Evolutionary conservation across 2,329 filamentous ascomycete genomes (phyloP).

Genomic region (Passalora sequoiae): DNA sequence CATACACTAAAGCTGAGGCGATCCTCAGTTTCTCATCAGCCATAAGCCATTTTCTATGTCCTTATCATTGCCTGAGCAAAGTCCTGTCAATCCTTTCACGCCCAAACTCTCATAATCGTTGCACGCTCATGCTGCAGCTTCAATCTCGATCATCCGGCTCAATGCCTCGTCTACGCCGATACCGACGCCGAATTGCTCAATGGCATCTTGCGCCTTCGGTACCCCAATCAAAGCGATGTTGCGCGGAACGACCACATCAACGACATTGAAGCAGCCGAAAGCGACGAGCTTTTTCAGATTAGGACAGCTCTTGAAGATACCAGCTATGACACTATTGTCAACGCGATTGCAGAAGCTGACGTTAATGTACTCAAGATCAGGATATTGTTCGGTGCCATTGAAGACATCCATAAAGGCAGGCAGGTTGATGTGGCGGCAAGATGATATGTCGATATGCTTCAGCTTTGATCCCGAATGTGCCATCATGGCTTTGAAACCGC

Average conservation of each 20-base stretch:
- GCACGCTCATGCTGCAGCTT: conserved; percentile 4
- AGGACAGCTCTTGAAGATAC: conserved; percentile 46
- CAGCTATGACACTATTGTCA: conserved; percentile 51
- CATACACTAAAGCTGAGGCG: no score
- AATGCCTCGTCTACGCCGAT: conserved; percentile 35
- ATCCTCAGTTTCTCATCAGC: no score
- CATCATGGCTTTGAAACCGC: conserved; percentile 78
- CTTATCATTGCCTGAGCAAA: background rate
- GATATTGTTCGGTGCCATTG: conserved; percentile 57
- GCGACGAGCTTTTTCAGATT: conserved; percentile 52
- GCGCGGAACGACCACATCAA: conserved; percentile 51
- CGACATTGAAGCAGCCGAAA: conserved; percentile 59
- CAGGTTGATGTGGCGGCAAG: conserved; percentile 73
- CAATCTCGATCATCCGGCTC: conserved; percentile 29
- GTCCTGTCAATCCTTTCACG: background rate
- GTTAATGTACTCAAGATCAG: conserved; percentile 63
- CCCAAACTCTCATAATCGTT: background rate
- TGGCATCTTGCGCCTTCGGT: conserved; percentile 53
- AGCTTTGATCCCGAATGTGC: conserved; percentile 67
- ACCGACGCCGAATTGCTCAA: conserved; percentile 47
- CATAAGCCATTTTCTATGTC: background rate
- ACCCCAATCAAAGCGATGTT: conserved; percentile 58
- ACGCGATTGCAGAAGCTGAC: conserved; percentile 53
- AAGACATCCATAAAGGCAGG: conserved; percentile 73
- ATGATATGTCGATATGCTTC: conserved; percentile 67